phyloP scores from a whole-genome alignment of 2,329 filamentous ascomycete species.

The Talaromyces sp. region DNA sequence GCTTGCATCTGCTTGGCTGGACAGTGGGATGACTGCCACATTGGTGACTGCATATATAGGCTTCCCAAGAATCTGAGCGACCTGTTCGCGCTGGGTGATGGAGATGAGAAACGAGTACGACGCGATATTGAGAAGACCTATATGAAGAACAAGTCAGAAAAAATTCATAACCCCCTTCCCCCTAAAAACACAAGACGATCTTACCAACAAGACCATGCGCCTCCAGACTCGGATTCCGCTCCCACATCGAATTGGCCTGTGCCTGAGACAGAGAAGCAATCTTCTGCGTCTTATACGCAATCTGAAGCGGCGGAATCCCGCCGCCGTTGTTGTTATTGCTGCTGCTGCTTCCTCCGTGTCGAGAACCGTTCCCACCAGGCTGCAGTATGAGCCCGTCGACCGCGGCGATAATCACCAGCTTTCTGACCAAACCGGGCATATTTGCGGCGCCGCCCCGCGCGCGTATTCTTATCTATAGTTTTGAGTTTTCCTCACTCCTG shows the following conservation, averaged over 20 bases:
- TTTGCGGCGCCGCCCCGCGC: not conserved
- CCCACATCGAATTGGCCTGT: constrained; percentile 20
- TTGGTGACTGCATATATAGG: constrained; percentile 84
- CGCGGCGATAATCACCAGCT: constrained; percentile 73
- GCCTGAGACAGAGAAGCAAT: constrained; percentile 43
- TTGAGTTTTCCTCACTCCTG: not conserved
- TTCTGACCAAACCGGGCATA: constrained; percentile 75
- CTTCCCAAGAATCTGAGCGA: constrained; percentile 76
- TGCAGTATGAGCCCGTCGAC: constrained; percentile 80
- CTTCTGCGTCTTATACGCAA: constrained; percentile 61
- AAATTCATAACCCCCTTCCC: too few species aligned
- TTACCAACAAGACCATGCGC: constrained; percentile 54
- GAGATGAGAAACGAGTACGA: constrained; percentile 78
- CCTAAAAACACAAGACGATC: not conserved
- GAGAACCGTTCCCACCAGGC: constrained; percentile 51
- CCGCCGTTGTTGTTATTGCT: not conserved
- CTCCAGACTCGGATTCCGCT: constrained; percentile 39
- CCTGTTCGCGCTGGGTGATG: constrained; percentile 79
- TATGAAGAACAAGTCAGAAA: constrained; percentile 3
- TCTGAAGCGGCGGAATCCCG: constrained; percentile 51
- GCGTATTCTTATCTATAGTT: not conserved
- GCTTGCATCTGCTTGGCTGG: constrained; percentile 68
- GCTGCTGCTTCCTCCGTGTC: constrained; percentile 36
- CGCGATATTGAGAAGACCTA: constrained; percentile 79
- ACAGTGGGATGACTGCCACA: constrained; percentile 82